Percentiles rank a stretch among this genome's conserved stretches.
These are phyloP conservation scores for Eucalyptus decipiens DNA, from an alignment of 345 rosid genomes.

Conservation along the genomic window DNA sequence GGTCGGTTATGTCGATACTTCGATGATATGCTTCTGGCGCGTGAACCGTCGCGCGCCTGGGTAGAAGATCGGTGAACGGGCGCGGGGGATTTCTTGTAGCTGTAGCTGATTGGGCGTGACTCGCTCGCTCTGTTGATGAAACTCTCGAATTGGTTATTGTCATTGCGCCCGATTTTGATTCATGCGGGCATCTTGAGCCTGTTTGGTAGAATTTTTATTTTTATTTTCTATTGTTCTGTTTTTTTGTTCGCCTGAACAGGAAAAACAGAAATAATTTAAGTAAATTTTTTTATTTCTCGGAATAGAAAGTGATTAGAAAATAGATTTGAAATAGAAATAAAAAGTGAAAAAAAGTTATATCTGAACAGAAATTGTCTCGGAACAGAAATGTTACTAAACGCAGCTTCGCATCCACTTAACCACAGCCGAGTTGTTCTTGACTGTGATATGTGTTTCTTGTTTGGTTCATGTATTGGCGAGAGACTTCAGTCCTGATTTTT, in stretches of 20 bases:
- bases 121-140: background rate
- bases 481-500: background rate
- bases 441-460: background rate
- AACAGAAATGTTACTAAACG: accelerated
- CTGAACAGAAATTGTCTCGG: no score
- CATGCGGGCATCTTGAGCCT: background rate
- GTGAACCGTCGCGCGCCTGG: background rate
- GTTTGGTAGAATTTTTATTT: no score
- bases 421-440: background rate
- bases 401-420: background rate
- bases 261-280: no score
- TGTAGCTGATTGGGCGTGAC: background rate
- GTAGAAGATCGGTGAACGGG: background rate
- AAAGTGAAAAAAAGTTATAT: no score
- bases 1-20: background rate
- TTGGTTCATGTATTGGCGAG: background rate
- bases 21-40: background rate
- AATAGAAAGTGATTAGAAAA: no score
- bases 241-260: accelerated
- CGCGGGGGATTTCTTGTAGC: background rate
- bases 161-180: background rate
- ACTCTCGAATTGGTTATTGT: background rate
- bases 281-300: no score
- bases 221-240: no score
- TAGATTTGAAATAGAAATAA: no score